Evolutionary conservation across 108 stramenopile genomes (phyloP).

Genomic region (Cyclotella kingstonii): DNA sequence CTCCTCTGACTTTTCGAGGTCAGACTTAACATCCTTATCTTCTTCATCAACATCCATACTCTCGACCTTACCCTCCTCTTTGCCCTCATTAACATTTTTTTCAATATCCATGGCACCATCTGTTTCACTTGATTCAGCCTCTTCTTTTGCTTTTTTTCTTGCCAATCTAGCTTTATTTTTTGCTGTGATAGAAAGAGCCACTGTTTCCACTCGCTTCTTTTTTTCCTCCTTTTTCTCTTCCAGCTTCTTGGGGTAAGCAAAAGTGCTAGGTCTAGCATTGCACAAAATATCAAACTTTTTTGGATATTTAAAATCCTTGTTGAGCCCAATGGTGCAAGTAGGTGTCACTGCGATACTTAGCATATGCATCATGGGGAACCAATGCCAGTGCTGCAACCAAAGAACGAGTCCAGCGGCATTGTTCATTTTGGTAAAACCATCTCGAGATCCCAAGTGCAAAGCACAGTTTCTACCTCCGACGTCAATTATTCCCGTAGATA

Average conservation of each 20-base stretch:
- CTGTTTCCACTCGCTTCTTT: slow-evolving; percentile 97
- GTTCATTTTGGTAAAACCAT: slow-evolving; percentile 95
- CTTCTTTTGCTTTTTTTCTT: slow-evolving; percentile 88
- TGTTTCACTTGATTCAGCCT: slow-evolving; percentile 48
- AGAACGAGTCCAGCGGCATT: slow-evolving; percentile 93
- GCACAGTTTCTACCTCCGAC: slow-evolving; percentile 97
- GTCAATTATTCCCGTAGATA: slow-evolving; percentile 97
- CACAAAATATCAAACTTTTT: slow-evolving; percentile 90
- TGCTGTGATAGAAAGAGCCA: slow-evolving; percentile 95
- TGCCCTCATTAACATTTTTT: slow-evolving; percentile 52
- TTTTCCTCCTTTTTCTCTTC: slow-evolving; percentile 99
- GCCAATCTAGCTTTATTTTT: slow-evolving; percentile 94
- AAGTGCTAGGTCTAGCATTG: slow-evolving; percentile 86
- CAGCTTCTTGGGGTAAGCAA: slow-evolving; percentile 95
- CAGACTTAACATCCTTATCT: slow-evolving; percentile 46
- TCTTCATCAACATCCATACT: slow-evolving; percentile 66
- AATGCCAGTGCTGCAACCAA: slow-evolving; percentile 99
- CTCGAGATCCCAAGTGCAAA: slow-evolving; percentile 81
- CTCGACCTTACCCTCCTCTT: slow-evolving; percentile 52
- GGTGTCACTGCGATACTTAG: slow-evolving; percentile 94
- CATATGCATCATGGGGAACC: slow-evolving; percentile 99
- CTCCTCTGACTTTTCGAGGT: slow-evolving; percentile 59
- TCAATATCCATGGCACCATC: slow-evolving; percentile 74
- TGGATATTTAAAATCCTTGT: slow-evolving; percentile 94
- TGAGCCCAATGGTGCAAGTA: slow-evolving; percentile 93